These are phyloP conservation scores for Aureobasidium sp. DNA, from an alignment of 2,329 filamentous ascomycete genomes.

Conservation along the genomic window DNA sequence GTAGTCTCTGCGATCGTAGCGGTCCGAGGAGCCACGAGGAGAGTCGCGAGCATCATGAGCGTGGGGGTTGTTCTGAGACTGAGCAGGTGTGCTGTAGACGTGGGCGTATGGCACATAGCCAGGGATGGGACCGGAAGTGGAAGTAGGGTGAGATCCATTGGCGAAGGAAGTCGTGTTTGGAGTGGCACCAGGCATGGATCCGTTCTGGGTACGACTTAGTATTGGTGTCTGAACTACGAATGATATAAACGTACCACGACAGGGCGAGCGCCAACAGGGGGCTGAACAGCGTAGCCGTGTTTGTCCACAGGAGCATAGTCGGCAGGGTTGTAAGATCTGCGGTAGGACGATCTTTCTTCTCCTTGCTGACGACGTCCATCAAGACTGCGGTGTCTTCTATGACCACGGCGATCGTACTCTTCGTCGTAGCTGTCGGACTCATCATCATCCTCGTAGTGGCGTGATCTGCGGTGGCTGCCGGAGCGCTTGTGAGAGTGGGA, in stretches of 20 bases:
- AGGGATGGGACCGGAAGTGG: slow-evolving; percentile 14
- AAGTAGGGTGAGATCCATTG: background rate
- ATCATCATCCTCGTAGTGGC: slow-evolving; percentile 17
- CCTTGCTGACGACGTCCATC: background rate
- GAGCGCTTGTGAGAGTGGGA: slow-evolving; percentile 13
- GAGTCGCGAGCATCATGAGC: background rate
- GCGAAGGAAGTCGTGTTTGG: background rate
- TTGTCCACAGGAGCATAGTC: slow-evolving; percentile 6
- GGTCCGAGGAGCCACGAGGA: background rate
- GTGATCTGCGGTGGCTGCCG: slow-evolving; percentile 16
- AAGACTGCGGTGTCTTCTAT: slow-evolving; percentile 4
- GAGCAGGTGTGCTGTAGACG: slow-evolving; percentile 21
- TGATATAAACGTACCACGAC: background rate
- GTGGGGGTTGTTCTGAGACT: background rate
- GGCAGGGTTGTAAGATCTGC: slow-evolving; percentile 10
- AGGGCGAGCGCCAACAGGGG: background rate
- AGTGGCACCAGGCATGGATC: background rate
- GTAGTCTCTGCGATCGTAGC: background rate
- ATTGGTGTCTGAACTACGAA: background rate
- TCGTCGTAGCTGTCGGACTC: slow-evolving; percentile 16
- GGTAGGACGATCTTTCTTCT: background rate
- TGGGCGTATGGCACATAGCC: slow-evolving; percentile 28
- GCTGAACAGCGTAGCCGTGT: background rate
- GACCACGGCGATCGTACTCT: background rate
- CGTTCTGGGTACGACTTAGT: background rate